Evolutionary conservation across 2,329 filamentous ascomycete species (phyloP).

Genomic region (Ophiosphaerella korrae): DNA sequence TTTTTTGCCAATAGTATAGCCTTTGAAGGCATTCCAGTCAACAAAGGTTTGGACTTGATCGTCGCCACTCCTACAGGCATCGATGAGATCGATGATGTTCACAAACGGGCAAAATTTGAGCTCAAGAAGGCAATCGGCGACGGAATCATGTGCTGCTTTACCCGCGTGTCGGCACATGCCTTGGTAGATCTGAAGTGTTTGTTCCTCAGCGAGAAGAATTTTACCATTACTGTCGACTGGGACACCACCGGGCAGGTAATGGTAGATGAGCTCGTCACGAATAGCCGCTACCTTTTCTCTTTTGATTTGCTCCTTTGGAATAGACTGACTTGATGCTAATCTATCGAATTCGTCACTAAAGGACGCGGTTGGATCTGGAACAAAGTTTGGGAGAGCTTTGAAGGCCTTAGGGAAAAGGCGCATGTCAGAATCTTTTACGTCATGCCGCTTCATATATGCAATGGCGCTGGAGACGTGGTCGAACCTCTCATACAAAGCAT

Average conservation of each 20-base stretch:
- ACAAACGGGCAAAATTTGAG: neutral
- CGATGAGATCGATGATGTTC: neutral
- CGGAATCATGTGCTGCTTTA: neutral
- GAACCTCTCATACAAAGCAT: neutral
- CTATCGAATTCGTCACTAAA: constrained; percentile 5
- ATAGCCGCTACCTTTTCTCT: constrained; percentile 5
- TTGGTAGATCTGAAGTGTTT: constrained; percentile 6
- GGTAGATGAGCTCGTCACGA: constrained; percentile 1
- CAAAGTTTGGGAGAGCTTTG: neutral
- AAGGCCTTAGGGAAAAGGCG: constrained; percentile 1
- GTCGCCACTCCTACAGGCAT: neutral
- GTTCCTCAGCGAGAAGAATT: constrained; percentile 1
- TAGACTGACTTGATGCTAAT: neutral
- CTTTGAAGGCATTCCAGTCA: neutral
- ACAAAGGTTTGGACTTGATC: neutral
- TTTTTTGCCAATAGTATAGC: neutral
- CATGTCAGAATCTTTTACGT: neutral
- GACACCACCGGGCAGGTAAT: constrained; percentile 1
- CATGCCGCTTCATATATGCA: neutral
- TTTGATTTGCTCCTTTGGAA: neutral
- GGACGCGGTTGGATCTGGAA: neutral
- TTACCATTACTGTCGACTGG: neutral
- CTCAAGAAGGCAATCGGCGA: neutral
- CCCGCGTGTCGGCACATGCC: constrained; percentile 1
- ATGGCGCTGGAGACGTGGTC: neutral